Base-by-base conservation (phyloP, 1,284 basidiomycete species). In the Heterobasidion annosum region DNA sequence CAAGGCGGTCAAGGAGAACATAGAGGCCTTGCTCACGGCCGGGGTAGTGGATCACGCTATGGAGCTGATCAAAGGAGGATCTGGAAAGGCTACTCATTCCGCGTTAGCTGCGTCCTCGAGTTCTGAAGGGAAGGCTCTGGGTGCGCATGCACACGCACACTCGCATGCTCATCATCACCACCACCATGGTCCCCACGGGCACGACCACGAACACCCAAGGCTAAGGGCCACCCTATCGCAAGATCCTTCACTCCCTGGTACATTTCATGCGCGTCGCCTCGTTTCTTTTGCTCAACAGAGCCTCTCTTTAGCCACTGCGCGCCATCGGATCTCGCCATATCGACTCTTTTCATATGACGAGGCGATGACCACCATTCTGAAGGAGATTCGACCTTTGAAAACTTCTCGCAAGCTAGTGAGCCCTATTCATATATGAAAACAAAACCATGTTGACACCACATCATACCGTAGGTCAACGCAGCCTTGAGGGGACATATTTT, bases 1-100 rank as follows among this genome's bases (percentile, higher is more conserved):
- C 19, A 93, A 90, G 62, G 92, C 90, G 1, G 91, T 93, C 32
- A 82, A 75, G 57, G 91, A 94, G 64, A 91, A 85, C 61, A 64
- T 92, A 55, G 76, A 80, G 4, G 78, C 79, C 1, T 70, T 94
- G 34, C 68, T 93, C 4, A 65, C 67, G 8, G 73, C 65, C 13
- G 83, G 78, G 12, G 72, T 90, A 16, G 67, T 85, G 13, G 67
- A 72, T 3, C 91, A 93, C 68, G 88, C 90, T 0, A 68, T 93
- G 50, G 88, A 92, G 49, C 76, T 93, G 9, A 74, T 91, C 56
- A 73, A 71, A 54, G 91, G 91, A 6, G 86, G 83, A 0, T 74
- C 73, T n/a, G 88, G 90, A 0, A 70, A 73, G 54, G 62, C 66
- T 18, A 76, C 87, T 1, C 91, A 93, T 64, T 67, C 60, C 19